A percentile compares a stretch with the other conserved stretches of the same genome.
phyloP scores from a whole-genome alignment of 495 filamentous ascomycete species.

The Margaritispora aquatica region DNA sequence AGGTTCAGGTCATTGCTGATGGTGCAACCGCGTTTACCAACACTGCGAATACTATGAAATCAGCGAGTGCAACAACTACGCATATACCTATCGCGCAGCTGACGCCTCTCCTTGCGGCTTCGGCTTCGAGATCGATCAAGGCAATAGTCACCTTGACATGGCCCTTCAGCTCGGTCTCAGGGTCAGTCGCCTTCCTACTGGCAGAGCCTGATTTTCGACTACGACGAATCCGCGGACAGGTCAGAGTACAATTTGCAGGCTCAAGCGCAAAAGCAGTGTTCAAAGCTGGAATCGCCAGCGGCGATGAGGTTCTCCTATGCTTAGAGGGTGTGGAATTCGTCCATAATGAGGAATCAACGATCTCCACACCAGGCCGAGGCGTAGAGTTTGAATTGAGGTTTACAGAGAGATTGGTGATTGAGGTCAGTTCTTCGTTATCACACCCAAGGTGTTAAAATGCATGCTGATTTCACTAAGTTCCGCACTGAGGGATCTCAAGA shows the following conservation, averaged over 20 bases:
- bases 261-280: constrained; percentile 63
- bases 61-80: no score
- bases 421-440: constrained; percentile 39
- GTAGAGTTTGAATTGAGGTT: constrained; percentile 72
- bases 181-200: constrained; percentile 66
- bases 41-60: not conserved
- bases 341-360: constrained; percentile 34
- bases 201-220: constrained; percentile 85
- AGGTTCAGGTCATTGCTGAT: not conserved
- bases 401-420: constrained; percentile 47
- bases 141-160: constrained; percentile 81
- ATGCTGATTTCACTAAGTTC: constrained; percentile 9
- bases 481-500: constrained; percentile 14
- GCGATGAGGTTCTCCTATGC: constrained; percentile 65
- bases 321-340: constrained; percentile 60
- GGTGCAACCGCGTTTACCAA: constrained; percentile 10
- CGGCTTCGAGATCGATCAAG: constrained; percentile 33
- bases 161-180: constrained; percentile 78
- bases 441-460: not conserved
- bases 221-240: constrained; percentile 70
- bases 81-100: constrained; percentile 64
- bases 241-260: constrained; percentile 74
- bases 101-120: constrained; percentile 38
- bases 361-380: constrained; percentile 56
- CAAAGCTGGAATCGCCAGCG: constrained; percentile 59